Evolutionary conservation across 805 yeast species (phyloP).

Genomic region (Lachancea meyersii): DNA sequence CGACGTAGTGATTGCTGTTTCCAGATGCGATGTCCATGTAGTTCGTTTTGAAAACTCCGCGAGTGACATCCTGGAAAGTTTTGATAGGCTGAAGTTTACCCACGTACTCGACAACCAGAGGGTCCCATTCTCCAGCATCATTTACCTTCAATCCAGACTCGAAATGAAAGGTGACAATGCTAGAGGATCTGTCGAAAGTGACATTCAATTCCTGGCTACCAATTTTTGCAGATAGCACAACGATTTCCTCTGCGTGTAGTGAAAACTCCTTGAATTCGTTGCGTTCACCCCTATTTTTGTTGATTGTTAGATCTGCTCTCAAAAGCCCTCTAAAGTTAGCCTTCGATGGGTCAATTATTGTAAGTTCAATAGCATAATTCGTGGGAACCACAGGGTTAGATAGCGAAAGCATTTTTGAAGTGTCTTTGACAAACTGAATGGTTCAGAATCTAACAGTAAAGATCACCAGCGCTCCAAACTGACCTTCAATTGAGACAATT

Average conservation of each 20-base stretch:
- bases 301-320: constrained; percentile 9
- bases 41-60: constrained; percentile 64
- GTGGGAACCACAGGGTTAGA: constrained; percentile 26
- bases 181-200: constrained; percentile 16
- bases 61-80: constrained; percentile 51
- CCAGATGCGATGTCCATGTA: constrained; percentile 48
- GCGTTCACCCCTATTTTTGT: constrained; percentile 4
- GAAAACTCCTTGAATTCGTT: constrained; percentile 10
- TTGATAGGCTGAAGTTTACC: constrained; percentile 47
- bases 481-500: no score
- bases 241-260: constrained; percentile 29
- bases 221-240: constrained; percentile 37
- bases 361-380: constrained; percentile 35
- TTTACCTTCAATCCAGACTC: constrained; percentile 8
- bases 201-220: constrained; percentile 30
- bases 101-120: constrained; percentile 36
- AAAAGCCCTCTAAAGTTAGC: constrained; percentile 42
- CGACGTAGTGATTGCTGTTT: constrained; percentile 42
- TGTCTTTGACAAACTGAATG: not conserved
- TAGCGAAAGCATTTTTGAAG: constrained; percentile 13
- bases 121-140: not conserved
- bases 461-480: not conserved
- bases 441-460: not conserved
- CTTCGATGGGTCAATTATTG: constrained; percentile 37
- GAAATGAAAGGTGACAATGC: constrained; percentile 4